A percentile compares a stretch with the other conserved stretches of the same genome.
These are phyloP conservation scores for Neonectria faginata DNA, from an alignment of 2,329 filamentous ascomycete genomes.

Conservation along the genomic window DNA sequence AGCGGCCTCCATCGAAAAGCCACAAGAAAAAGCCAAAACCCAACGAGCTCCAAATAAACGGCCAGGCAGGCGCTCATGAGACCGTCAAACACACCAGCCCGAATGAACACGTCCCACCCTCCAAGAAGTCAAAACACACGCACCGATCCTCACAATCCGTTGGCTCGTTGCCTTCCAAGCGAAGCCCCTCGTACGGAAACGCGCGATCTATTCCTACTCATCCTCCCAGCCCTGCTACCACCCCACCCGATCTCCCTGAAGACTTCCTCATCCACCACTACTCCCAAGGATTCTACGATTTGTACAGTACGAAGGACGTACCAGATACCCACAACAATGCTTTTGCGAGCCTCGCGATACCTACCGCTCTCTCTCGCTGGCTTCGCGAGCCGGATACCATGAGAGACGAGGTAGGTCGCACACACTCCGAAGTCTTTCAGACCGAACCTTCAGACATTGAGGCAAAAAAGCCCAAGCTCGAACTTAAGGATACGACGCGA, in stretches of 20 bases:
- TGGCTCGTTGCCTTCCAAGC: conserved; percentile 73
- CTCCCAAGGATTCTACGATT: conserved; percentile 78
- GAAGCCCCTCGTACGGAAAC: conserved; percentile 74
- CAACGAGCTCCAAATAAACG: conserved; percentile 73
- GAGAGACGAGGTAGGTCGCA: conserved; percentile 73
- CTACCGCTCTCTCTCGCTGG: conserved; percentile 82
- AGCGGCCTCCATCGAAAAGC: conserved; percentile 80
- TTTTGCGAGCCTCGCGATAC: conserved; percentile 80
- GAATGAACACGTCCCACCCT: conserved; percentile 63
- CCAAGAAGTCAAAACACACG: conserved; percentile 84
- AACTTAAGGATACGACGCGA: conserved; percentile 62
- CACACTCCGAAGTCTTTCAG: conserved; percentile 76
- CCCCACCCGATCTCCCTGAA: conserved; percentile 73
- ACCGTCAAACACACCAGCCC: conserved; percentile 61
- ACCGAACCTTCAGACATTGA: conserved; percentile 58
- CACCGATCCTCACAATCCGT: conserved; percentile 84
- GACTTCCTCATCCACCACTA: conserved; percentile 76
- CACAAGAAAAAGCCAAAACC: conserved; percentile 92
- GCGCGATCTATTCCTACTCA: conserved; percentile 68
- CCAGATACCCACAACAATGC: conserved; percentile 77
- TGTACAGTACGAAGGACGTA: conserved; percentile 74
- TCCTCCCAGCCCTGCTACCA: conserved; percentile 81
- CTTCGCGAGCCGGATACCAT: conserved; percentile 78
- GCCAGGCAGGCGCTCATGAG: conserved; percentile 70
- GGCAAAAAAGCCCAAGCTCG: conserved; percentile 56